Percentiles rank a stretch among this genome's conserved stretches.
Evolutionary conservation across 2,329 filamentous ascomycete genomes (phyloP).

Genomic region (Beauveria medogensis): DNA sequence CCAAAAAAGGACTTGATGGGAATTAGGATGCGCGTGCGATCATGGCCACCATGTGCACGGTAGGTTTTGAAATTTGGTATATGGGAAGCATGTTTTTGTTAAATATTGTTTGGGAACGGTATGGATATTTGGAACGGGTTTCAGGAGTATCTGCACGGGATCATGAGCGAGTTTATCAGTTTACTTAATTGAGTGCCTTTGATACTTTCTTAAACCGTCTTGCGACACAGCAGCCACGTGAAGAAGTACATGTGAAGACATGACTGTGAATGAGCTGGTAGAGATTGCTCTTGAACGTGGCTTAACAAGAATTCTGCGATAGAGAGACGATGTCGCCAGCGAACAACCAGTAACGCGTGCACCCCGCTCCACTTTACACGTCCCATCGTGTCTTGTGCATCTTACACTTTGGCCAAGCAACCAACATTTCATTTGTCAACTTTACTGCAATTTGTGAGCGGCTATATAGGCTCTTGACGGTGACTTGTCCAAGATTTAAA

Average conservation of each 20-base stretch:
- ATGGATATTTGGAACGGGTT: neutral
- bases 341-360: neutral
- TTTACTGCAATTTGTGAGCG: neutral
- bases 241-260: neutral
- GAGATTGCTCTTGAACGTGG: neutral
- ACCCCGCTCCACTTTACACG: constrained; percentile 2
- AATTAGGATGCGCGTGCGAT: neutral
- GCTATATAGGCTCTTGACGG: too few species aligned
- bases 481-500: neutral
- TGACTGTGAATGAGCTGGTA: too few species aligned
- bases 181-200: neutral
- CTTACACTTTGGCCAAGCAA: neutral
- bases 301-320: neutral
- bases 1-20: neutral
- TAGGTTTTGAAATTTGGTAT: neutral
- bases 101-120: neutral
- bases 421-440: neutral
- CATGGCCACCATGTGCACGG: neutral
- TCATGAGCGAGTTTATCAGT: neutral
- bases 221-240: neutral
- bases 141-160: neutral
- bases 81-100: neutral
- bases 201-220: neutral
- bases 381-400: neutral
- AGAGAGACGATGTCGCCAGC: neutral